Percentiles rank a stretch among this genome's conserved stretches.
These are phyloP conservation scores for Sclerospora graminicola DNA, from an alignment of 352 stramenopile species.

Conservation along the genomic window DNA sequence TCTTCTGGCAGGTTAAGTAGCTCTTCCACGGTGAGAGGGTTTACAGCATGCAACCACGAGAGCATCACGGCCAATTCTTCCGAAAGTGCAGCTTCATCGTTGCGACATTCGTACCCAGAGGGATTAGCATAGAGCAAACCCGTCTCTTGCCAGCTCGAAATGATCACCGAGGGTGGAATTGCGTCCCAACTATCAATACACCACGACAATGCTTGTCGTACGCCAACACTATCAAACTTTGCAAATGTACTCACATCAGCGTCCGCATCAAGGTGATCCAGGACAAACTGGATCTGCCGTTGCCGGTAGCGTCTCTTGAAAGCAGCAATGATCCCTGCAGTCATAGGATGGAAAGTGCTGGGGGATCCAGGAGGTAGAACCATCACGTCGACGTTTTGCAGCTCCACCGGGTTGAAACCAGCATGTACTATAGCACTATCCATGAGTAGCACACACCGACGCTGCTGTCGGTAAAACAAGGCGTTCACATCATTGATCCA, in stretches of 20 bases:
- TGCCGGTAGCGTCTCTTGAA: constrained; percentile 22
- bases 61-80: constrained; percentile 17
- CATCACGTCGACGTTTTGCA: constrained; percentile 18
- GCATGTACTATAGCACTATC: constrained; percentile 20
- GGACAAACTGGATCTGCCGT: constrained; percentile 17
- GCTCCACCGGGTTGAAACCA: constrained; percentile 6
- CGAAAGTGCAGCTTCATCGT: constrained; percentile 8
- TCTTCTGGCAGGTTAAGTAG: constrained; percentile 20
- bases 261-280: constrained; percentile 19
- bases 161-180: constrained; percentile 9
- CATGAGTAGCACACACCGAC: constrained; percentile 19
- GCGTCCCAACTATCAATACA: constrained; percentile 16
- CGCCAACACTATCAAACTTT: no score
- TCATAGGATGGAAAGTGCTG: constrained; percentile 14
- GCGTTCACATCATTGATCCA: constrained; percentile 22
- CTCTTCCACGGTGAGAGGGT: constrained; percentile 15
- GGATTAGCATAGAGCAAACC: constrained; percentile 5
- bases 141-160: constrained; percentile 11
- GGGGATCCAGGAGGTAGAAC: constrained; percentile 10
- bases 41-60: constrained; percentile 8
- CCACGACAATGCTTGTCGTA: constrained; percentile 17
- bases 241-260: constrained; percentile 6
- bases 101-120: not conserved
- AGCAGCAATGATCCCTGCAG: constrained; percentile 11
- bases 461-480: constrained; percentile 11